These are phyloP conservation scores for Gloeopeniophorella convolvens DNA, from an alignment of 768 basidiomycete species.

Conservation along the genomic window DNA sequence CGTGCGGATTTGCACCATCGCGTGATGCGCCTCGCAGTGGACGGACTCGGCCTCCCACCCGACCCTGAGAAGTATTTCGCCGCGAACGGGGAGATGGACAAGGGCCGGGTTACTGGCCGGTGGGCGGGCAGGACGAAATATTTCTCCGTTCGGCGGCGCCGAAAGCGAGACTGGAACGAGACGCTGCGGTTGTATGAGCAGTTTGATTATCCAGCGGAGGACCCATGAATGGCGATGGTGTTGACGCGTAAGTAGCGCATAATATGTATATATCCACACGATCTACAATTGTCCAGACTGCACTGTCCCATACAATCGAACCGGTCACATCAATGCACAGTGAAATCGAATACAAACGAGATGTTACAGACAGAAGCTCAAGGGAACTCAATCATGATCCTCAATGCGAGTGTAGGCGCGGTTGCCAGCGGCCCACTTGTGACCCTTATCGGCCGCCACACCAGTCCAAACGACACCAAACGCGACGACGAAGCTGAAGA, in stretches of 20 bases:
- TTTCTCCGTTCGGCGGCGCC: conserved; percentile 69
- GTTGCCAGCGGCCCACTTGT: conserved; percentile 74
- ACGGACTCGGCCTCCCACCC: conserved; percentile 52
- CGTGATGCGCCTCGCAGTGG: conserved; percentile 57
- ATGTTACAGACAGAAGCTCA: no score
- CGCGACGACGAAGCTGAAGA: conserved; percentile 44
- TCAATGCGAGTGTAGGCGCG: conserved; percentile 46
- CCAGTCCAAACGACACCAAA: conserved; percentile 56
- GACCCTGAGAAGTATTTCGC: conserved; percentile 65
- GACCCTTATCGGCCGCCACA: conserved; percentile 50
- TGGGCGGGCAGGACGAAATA: conserved; percentile 74
- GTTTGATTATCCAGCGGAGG: conserved; percentile 71
- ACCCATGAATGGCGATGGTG: conserved; percentile 21
- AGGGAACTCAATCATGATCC: conserved; percentile 15
- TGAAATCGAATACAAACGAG: no score
- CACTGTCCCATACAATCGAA: no score
- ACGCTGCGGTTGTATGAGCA: conserved; percentile 74
- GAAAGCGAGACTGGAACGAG: conserved; percentile 90
- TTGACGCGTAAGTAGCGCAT: neutral
- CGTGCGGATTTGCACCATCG: conserved; percentile 56
- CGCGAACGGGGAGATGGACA: conserved; percentile 53
- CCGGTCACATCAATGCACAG: neutral
- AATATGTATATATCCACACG: conserved; percentile 5
- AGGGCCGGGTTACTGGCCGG: conserved; percentile 56
- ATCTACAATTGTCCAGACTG: no score